phyloP scores from a whole-genome alignment of 2,329 filamentous ascomycete species.

The Escovopsis sp. region DNA sequence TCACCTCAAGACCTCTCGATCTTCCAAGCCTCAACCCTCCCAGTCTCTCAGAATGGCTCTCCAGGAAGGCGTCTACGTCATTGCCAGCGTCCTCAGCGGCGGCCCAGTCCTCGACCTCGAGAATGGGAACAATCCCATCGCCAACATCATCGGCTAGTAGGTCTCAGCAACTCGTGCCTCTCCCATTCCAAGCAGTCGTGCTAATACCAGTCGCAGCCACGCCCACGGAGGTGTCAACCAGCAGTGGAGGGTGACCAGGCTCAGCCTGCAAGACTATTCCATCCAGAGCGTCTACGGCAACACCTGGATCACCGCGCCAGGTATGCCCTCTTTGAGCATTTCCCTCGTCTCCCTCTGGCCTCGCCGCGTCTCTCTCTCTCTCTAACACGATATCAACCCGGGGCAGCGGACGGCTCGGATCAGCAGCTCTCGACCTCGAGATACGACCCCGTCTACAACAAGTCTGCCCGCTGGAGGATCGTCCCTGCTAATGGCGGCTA shows the following conservation, averaged over 20 bases:
- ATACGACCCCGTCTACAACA: slow-evolving; percentile 2
- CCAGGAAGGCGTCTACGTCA: slow-evolving; percentile 1
- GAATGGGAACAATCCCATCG: background rate
- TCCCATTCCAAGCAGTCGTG: background rate
- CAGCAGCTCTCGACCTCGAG: slow-evolving; percentile 1
- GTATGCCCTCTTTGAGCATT: background rate
- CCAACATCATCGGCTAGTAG: background rate
- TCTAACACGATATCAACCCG: background rate
- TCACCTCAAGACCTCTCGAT: background rate
- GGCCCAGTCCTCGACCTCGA: slow-evolving; percentile 2
- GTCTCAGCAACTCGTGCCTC: background rate
- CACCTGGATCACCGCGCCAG: slow-evolving; percentile 1
- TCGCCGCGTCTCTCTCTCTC: background rate
- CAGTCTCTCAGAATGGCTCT: background rate
- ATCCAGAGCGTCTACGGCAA: background rate
- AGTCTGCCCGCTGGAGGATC: slow-evolving; percentile 2
- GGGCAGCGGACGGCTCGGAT: background rate
- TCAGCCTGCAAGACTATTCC: slow-evolving; percentile 1
- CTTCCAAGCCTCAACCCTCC: background rate
- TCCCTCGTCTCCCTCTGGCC: background rate
- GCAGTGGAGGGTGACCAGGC: slow-evolving; percentile 1
- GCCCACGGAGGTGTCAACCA: background rate
- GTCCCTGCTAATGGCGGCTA: background rate
- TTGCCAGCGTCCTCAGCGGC: background rate
- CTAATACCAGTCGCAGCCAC: background rate